A percentile compares a stretch with the other conserved stretches of the same genome.
These are phyloP conservation scores for Nannochloropsis gaditana DNA, from an alignment of 108 stramenopile genomes.

Conservation along the genomic window DNA sequence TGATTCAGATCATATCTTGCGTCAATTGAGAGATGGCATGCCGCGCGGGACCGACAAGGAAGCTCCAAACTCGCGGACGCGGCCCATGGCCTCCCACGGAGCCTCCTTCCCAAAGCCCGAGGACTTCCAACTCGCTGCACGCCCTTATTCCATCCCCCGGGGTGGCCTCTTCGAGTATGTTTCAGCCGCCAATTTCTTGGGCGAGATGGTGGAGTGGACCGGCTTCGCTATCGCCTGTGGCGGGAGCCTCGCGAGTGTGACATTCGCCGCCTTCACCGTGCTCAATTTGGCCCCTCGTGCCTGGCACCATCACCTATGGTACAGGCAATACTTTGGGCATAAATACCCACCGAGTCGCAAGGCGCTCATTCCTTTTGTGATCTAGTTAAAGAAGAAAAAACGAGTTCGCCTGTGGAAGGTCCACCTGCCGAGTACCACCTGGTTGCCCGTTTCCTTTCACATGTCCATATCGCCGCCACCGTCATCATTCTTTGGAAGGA, in stretches of 20 bases:
- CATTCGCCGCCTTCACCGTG: constrained; percentile 66
- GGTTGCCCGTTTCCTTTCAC: too few relatives aligned
- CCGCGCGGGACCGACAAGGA: neutral
- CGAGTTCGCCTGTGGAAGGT: too few relatives aligned
- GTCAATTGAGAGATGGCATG: constrained; percentile 57
- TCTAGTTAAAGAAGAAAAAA: constrained; percentile 28
- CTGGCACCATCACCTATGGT: constrained; percentile 74
- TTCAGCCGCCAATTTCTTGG: constrained; percentile 72
- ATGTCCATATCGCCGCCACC: too few relatives aligned
- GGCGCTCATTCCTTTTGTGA: constrained; percentile 69
- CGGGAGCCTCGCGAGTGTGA: constrained; percentile 50
- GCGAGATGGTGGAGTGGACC: constrained; percentile 79
- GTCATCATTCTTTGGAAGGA: too few relatives aligned
- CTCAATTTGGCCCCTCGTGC: constrained; percentile 74
- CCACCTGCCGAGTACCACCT: too few relatives aligned
- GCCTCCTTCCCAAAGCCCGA: neutral
- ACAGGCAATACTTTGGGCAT: constrained; percentile 66
- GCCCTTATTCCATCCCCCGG: constrained; percentile 61
- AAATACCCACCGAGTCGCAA: constrained; percentile 63
- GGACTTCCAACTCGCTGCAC: neutral
- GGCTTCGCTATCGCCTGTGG: constrained; percentile 52
- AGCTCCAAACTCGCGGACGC: neutral
- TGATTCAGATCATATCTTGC: constrained; percentile 65
- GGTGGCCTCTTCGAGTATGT: constrained; percentile 65
- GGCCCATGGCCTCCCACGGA: neutral